Evolutionary conservation across 306 rosid species (phyloP), one percentile per base, ranked within the genome.

Genomic region (Cyclanthera cordifolia): DNA sequence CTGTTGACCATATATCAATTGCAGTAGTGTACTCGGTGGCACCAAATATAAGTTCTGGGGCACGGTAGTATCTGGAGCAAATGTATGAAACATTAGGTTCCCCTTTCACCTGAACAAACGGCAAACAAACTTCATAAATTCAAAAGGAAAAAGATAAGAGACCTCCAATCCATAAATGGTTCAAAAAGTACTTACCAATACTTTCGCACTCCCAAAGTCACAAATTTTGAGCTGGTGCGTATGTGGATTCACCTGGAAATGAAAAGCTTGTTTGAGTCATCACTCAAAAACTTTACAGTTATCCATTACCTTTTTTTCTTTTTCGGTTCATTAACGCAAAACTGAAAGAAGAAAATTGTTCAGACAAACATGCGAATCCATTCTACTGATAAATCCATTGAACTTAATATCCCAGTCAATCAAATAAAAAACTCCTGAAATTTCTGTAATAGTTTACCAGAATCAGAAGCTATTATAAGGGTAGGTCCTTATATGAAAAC

Each of bases 1-100:
- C 98, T 75, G 98, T 90, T 53, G 98, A 93, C 98, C 98, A 93
- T 80, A 93, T 93, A 79, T 93, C 98, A 37, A 89, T 90, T 15
- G 98, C 96, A 72, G 96, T 89, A 59, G 98, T 93, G 78, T 93
- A 93, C 82, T 93, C 98, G 1, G 96, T 89, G 63, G 98, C 98
- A 59, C 98, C 98, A 75, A 93, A 93, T 77, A 93, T 93, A 76
- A 93, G 93, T 78, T 93, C 98, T 2, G 98, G 98, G 46, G 98
- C 98, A 19, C 98, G 98, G 68, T 93, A 93, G 72, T 89, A 93
- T 83, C 98, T 93, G 77, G 98, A 93, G 83, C 98, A 93, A 72
- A 93, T 93, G 83, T 93, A 93, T 69, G 98, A 93, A 75, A 93
- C 98, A 71, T 93, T 93, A 37, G 96, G 98, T 74, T 93, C 98